Base-by-base conservation (phyloP, 805 yeast genomes). In the Nematodospora valgi region DNA sequence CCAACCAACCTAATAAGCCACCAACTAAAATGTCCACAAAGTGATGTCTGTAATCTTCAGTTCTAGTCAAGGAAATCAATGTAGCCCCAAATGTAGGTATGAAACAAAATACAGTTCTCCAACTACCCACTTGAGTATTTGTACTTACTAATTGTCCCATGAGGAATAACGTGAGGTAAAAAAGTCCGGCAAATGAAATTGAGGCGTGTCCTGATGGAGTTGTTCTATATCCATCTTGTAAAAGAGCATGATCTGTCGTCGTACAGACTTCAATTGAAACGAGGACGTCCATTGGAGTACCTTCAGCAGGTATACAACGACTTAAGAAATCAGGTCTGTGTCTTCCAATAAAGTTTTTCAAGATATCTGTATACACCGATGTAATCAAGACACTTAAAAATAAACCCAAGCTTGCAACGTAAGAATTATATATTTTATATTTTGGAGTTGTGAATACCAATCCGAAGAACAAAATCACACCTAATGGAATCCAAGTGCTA, bases 1-100 rank as follows among this genome's bases (percentile, higher is more conserved):
- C 59, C 2, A 64, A 39, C 4, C 62, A 43, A 1, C 98, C 98
- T 3, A 91, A 52, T 1, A 67, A 12, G 19, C 83, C 67, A 3
- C 98, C 98, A 11, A 82, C 51, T 2, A 83, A 47, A 1, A 93
- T 82, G 58, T 91, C 98, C 12, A 85, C 66, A 52, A 86, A 87
- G 59, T 91, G 98, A 53, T 91, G 98, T 55, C 97, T 73, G 60
- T 89, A 89, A 59, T 91, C 98, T 49, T 84, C 82, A 1, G 96
- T 86, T 49, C 98, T 74, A 25, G 93, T 78, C 29, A 86, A 58
- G 0, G 97, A 98, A 46, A 91, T 80, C 44, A 81, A 69, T 1
- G 74, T 51, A 0, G 98, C 96, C 5, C 83, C 71, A 4, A 86
- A 47, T 1, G 73, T 51, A 2, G 93, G 93, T n/a, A 71, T 15